Evolutionary conservation across 2,329 filamentous ascomycete genomes (phyloP), one percentile per base, ranked within the genome.

Genomic region (Neoascochyta sp.): DNA sequence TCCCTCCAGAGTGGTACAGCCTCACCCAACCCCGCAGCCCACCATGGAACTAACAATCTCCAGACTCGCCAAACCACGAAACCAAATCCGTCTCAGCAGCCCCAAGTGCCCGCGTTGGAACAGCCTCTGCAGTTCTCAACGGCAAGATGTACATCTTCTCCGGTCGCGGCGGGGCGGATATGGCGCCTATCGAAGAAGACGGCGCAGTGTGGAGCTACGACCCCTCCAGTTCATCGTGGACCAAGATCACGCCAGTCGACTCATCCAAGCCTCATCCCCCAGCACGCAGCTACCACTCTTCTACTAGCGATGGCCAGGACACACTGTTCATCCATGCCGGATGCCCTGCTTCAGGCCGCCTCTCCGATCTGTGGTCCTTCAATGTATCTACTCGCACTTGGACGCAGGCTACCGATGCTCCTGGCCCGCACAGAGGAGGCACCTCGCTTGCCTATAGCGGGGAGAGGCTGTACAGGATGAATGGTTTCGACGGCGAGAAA

Each of bases 91-190:
- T 34, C 12, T 28, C 50, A 14, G 9, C 39, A 17, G 70, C 83
- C 1, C 86, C 86, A 1, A 62, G 69, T 2, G 72, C 85, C 2
- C 77, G 87, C 12, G 77, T 89, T 2, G 87, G 87, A 12, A 77
- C 86, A 45, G 81, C 86, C 18, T 77, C 81, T 0, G 75, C 81
- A 9, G 73, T 78, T 1, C 75, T 92, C 35, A 73, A 80, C 35
- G 73, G 74, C 24, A 79, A 78, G 13, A 79, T 93, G 50, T 90
- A 90, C 63, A 43, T 93, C 22, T 94, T 89, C 61, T 87, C 86
- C 26, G 87, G 88, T 7, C 79, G 85, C 24, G 81, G 82, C 18
- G 83, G 83, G 0, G 63, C 71, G 3, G 78, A 77, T 16, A 81
- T 85, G 75, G 67, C 74, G 2, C 78, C 85, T 1, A 69, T 94